Evolutionary conservation across 148 eudicot genomes (phyloP).

Genomic region (Vaccinium myrtillus): DNA sequence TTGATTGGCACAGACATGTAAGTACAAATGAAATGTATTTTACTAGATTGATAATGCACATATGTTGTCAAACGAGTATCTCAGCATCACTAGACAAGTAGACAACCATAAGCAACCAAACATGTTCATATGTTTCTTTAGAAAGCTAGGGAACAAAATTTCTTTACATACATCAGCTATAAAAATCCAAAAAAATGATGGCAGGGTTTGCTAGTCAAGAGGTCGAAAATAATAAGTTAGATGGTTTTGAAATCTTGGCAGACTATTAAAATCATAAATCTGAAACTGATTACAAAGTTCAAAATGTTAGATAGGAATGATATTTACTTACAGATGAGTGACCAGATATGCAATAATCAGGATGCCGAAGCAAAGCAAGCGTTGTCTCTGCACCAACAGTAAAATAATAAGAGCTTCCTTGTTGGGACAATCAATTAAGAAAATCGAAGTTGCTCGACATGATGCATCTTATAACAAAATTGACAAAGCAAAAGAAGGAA

Average conservation of each 20-base stretch:
- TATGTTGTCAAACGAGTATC: not conserved
- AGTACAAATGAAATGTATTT: not conserved
- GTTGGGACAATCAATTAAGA: not conserved
- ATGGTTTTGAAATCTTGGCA: not conserved
- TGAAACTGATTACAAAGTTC: not conserved
- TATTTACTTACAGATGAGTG: slow-evolving; percentile 81
- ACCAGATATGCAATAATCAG: slow-evolving; percentile 94
- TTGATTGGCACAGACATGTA: not conserved
- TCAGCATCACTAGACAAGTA: not conserved
- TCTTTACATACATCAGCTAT: not conserved
- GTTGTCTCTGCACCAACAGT: slow-evolving; percentile 70
- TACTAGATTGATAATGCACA: not conserved
- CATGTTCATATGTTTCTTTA: slow-evolving; percentile 5
- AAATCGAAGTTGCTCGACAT: not conserved
- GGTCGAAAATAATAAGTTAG: not conserved
- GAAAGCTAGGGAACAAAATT: not conserved
- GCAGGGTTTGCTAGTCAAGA: not conserved
- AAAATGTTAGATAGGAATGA: not conserved
- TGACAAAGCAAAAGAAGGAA: not conserved
- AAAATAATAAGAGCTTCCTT: not conserved
- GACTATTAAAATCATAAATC: not conserved
- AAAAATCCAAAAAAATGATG: not conserved
- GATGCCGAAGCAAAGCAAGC: slow-evolving; percentile 88
- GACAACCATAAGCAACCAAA: not conserved
- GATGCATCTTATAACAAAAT: not conserved